phyloP scores from a whole-genome alignment of 148 eudicot species.

The Chenopodium formosanum region DNA sequence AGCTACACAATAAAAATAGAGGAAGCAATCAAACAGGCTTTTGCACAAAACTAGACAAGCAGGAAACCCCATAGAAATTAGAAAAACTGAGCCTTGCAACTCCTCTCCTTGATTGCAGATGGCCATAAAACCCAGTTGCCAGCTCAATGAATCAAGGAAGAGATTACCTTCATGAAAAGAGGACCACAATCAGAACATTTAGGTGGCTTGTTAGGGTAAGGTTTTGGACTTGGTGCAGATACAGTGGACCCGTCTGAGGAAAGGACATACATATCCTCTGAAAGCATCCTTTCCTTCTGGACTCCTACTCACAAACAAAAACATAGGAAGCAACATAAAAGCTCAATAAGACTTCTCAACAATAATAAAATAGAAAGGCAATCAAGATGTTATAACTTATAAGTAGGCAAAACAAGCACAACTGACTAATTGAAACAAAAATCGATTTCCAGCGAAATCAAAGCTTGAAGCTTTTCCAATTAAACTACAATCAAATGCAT shows the following conservation, averaged over 20 bases:
- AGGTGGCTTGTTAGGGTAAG: conserved; percentile 88
- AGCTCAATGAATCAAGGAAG: not conserved
- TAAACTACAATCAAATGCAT: conserved; percentile 4
- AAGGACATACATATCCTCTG: conserved; percentile 91
- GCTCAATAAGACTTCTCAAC: not conserved
- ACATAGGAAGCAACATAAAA: not conserved
- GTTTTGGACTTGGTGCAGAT: conserved; percentile 57
- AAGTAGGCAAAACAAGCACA: conserved; percentile 1
- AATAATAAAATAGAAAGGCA: not conserved
- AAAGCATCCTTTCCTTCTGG: conserved; percentile 94
- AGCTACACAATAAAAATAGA: not conserved
- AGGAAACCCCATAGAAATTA: not conserved
- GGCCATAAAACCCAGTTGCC: not conserved
- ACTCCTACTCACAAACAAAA: conserved; percentile 56
- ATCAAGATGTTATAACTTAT: not conserved
- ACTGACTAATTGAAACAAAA: not conserved
- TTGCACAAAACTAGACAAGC: not conserved
- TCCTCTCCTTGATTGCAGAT: not conserved
- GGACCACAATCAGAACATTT: conserved; percentile 95
- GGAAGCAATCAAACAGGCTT: not conserved
- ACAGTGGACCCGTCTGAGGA: conserved; percentile 59
- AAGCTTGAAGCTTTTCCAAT: conserved; percentile 9
- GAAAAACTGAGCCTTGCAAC: not conserved
- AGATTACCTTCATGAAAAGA: conserved; percentile 74
- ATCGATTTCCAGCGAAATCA: not conserved